Percentiles rank a stretch among this genome's conserved stretches.
These are phyloP conservation scores for Casaregolazyma suthepensis DNA, from an alignment of 1,139 yeast genomes.

Conservation along the genomic window DNA sequence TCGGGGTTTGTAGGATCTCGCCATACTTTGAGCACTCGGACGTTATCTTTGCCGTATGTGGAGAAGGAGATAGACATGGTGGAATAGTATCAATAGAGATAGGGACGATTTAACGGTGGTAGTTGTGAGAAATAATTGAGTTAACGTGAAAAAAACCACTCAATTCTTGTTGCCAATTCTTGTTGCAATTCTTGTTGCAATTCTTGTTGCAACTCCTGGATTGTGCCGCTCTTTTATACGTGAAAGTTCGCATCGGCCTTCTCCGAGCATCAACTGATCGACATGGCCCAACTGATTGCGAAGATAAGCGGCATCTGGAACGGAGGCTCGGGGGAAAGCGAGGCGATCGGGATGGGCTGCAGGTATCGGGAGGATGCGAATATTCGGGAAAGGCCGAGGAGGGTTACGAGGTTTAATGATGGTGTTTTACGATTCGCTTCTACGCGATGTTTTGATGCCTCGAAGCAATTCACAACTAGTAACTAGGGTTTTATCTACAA, in stretches of 20 bases:
- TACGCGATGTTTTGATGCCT: too few relatives aligned
- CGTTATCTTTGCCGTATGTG: conserved; percentile 86
- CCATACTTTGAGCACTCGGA: conserved; percentile 81
- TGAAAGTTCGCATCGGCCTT: neutral
- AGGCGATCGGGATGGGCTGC: neutral
- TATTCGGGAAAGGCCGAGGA: neutral
- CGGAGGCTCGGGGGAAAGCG: neutral
- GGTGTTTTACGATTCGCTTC: too few relatives aligned
- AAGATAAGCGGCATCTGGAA: neutral
- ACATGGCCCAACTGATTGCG: neutral
- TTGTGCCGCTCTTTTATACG: neutral
- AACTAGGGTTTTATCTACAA: too few relatives aligned
- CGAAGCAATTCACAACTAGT: too few relatives aligned
- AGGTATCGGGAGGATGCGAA: neutral
- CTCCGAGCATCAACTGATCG: neutral
- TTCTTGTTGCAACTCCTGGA: neutral
- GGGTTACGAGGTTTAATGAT: too few relatives aligned
- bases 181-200: too few relatives aligned
- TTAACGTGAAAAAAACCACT: too few relatives aligned
- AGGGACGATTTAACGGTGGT: neutral
- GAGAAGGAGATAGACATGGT: conserved; percentile 31
- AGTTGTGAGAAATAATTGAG: too few relatives aligned
- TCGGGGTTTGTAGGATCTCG: conserved; percentile 64
- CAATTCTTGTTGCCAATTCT: neutral
- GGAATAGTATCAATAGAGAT: neutral